Evolutionary conservation across 129 eudicot species (phyloP).

Genomic region (Centrapalus pauciflorus): DNA sequence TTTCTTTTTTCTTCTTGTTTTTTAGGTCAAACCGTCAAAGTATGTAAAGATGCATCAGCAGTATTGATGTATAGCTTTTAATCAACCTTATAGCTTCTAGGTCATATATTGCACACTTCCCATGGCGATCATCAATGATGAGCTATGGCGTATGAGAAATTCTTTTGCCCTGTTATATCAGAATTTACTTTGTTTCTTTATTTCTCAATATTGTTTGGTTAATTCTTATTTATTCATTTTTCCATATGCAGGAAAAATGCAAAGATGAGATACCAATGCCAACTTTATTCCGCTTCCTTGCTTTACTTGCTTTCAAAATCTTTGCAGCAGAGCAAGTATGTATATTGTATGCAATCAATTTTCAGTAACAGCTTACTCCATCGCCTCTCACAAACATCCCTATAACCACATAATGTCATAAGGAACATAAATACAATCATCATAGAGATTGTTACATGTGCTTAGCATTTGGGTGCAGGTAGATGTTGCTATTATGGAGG

Average conservation of each 20-base stretch:
- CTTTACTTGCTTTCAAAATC: constrained; percentile 90
- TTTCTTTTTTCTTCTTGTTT: no score
- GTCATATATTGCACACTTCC: no score
- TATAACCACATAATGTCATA: background rate
- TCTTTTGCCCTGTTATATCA: background rate
- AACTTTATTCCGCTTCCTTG: constrained; percentile 83
- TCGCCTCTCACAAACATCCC: background rate
- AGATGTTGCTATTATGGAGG: constrained; percentile 90
- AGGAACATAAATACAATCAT: background rate
- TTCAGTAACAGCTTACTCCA: background rate
- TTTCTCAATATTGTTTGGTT: constrained; percentile 10
- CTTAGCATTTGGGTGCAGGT: constrained; percentile 48
- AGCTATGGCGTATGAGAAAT: background rate
- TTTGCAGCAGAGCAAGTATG: constrained; percentile 78
- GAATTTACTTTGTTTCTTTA: background rate
- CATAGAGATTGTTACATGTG: background rate
- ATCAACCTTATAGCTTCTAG: no score
- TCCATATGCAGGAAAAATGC: constrained; percentile 53
- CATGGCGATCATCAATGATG: no score
- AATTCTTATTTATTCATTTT: constrained; percentile 1
- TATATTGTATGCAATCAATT: no score
- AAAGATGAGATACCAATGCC: constrained; percentile 85
- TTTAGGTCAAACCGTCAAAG: no score
- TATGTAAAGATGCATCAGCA: no score
- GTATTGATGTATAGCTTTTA: no score